A percentile compares a stretch with the other conserved stretches of the same genome.
phyloP scores from a whole-genome alignment of 2,329 filamentous ascomycete species.

The Talaromyces sp. region DNA sequence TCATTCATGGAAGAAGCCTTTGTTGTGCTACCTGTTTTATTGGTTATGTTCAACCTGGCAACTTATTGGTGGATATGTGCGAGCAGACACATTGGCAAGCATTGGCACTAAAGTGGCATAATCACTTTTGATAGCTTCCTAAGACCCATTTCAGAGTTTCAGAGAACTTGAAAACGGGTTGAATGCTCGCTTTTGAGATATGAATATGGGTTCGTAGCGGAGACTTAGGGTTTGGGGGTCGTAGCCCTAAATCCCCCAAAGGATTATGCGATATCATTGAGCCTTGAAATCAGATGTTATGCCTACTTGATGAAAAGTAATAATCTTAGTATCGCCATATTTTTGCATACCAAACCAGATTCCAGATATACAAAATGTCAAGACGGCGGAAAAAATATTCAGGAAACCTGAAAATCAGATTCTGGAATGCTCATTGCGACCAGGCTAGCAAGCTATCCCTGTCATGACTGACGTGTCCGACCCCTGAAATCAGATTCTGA shows the following conservation, averaged over 20 bases:
- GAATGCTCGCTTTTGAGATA: neutral
- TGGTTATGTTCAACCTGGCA: neutral
- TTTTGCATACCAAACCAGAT: neutral
- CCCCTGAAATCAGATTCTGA: neutral
- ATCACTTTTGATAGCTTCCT: neutral
- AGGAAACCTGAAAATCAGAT: too few relatives aligned
- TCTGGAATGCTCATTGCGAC: neutral
- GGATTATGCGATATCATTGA: too few relatives aligned
- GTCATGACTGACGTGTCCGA: neutral
- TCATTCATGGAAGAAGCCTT: too few relatives aligned
- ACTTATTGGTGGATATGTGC: neutral
- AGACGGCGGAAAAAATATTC: too few relatives aligned
- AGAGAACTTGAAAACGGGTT: fast-evolving
- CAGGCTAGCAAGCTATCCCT: neutral
- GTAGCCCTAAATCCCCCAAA: neutral
- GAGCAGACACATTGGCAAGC: neutral
- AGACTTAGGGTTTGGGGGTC: neutral
- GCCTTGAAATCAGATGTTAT: too few relatives aligned
- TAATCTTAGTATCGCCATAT: too few relatives aligned
- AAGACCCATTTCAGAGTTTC: neutral
- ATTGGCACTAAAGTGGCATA: neutral
- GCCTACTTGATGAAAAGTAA: too few relatives aligned
- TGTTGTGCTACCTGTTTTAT: too few relatives aligned
- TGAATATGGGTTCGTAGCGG: neutral
- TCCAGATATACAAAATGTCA: neutral